These are phyloP conservation scores for Cladophialophora yegresii DNA, from an alignment of 2,329 filamentous ascomycete species.

Conservation along the genomic window DNA sequence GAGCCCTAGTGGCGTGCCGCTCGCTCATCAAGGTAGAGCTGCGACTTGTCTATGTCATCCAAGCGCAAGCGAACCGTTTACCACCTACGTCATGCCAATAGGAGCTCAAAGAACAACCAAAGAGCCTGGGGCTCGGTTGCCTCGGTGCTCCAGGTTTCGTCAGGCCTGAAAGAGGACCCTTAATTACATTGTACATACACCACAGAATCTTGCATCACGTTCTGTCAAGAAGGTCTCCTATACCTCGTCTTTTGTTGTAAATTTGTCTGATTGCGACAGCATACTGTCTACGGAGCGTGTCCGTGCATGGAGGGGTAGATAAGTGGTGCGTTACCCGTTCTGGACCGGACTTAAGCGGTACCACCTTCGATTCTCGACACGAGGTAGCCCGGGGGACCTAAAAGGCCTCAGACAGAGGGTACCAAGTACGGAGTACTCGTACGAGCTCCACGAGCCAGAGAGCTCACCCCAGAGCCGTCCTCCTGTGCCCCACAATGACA, in stretches of 20 bases:
- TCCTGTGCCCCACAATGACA: conserved; percentile 14
- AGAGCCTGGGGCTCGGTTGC: background rate
- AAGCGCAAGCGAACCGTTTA: background rate
- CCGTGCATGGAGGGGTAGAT: conserved; percentile 5
- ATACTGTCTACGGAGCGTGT: background rate
- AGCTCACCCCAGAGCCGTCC: conserved; percentile 15
- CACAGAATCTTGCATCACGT: background rate
- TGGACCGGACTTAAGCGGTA: conserved; percentile 13
- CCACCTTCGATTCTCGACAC: conserved; percentile 1
- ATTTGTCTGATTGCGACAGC: background rate
- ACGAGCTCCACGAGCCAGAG: background rate
- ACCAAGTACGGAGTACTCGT: background rate
- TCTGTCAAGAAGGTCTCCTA: background rate
- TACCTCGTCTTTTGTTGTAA: background rate
- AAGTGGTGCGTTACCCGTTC: conserved; percentile 14
- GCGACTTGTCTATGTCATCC: conserved; percentile 31
- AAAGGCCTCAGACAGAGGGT: background rate
- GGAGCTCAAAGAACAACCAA: background rate
- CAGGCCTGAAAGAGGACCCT: conserved; percentile 1
- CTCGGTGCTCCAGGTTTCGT: background rate
- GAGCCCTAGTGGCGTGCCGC: conserved; percentile 19
- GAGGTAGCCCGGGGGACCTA: conserved; percentile 5
- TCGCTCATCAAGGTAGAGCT: conserved; percentile 23
- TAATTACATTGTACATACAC: too few species aligned
- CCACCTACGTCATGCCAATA: conserved; percentile 30